Percentiles rank a stretch among this genome's conserved stretches.
Conservation (phyloP, 2,329 filamentous ascomycete species). For the Trichoderma asperellum region DNA sequence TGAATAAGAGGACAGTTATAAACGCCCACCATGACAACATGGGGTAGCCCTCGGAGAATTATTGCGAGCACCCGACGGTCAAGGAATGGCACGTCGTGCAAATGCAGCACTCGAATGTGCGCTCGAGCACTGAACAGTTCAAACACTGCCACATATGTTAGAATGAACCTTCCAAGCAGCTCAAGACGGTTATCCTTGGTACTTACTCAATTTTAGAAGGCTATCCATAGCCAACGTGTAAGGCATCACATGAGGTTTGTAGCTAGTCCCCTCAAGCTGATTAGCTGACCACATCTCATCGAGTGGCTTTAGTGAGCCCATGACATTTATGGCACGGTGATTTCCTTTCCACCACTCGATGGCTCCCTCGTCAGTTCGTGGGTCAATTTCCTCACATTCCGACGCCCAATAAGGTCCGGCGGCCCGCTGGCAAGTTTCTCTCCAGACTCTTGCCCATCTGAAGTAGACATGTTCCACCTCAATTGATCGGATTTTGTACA, state of each 20-base stretch:
- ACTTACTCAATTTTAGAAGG: constrained; percentile 36
- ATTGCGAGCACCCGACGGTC: constrained; percentile 43
- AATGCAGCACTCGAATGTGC: constrained; percentile 37
- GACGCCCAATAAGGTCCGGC: constrained; percentile 13
- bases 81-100: constrained; percentile 39
- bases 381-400: background rate
- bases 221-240: constrained; percentile 28
- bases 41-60: constrained; percentile 41
- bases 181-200: constrained; percentile 11
- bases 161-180: background rate
- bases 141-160: constrained; percentile 33
- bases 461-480: background rate
- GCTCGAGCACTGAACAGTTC: constrained; percentile 32
- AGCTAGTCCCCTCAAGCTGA: constrained; percentile 29
- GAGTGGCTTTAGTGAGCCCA: constrained; percentile 10
- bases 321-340: constrained; percentile 3
- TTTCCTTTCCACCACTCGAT: background rate
- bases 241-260: constrained; percentile 25
- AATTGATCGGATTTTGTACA: background rate
- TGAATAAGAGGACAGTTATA: constrained; percentile 46
- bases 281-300: constrained; percentile 29
- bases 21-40: constrained; percentile 42
- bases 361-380: background rate
- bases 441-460: background rate
- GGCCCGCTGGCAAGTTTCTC: background rate